Base-by-base conservation (phyloP, 805 yeast genomes). In the Kluyveromyces wickerhamii region DNA sequence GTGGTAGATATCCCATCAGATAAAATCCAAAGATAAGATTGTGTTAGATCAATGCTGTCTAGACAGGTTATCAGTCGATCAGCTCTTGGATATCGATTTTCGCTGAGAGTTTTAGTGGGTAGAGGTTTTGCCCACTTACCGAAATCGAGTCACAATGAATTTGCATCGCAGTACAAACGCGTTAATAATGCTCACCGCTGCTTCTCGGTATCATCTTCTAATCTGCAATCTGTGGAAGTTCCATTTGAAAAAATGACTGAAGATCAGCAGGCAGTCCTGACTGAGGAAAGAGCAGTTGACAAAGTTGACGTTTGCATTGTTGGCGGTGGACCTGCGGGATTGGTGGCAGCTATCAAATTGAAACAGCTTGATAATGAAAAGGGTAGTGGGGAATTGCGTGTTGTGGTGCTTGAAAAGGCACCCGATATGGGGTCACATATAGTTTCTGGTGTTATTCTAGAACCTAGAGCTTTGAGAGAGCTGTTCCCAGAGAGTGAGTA, bases 281-380 rank as follows among this genome's bases (percentile, higher is more conserved):
- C 64, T 1, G 79, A 74, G 41, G 84, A 79, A 42, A 67, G 97
- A 37, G 94, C 83, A 5, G 72, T 69, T 10, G 98, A 92, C 52
- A 72, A 74, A 21, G 96, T 85, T 10, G 98, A 92, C 57, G 95
- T 92, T 15, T 83, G 94, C 50, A 86, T 92, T 34, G 95, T 92
- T 2, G 98, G 98, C 27, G 97, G 94, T 22, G 98, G 98, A 0
- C 97, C 97, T 5, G 94, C 97, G 1, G 98, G 98, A 3, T 65
- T 92, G 33, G 88, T 96, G 1, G 80, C 98, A 2, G 97, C 97
- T 9, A 92, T 92, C 42, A 71, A 73, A 45, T 65, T 86, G 40
- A 92, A 92, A 57, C 96, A 88, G 55, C 62, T 89, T 22, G 96
- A 88, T 51, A 63, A 69, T 35, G 79, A 72, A 42, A 52, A 59